These are phyloP conservation scores for Saccharomycopsis selenospora DNA, from an alignment of 805 yeast genomes.

Conservation along the genomic window DNA sequence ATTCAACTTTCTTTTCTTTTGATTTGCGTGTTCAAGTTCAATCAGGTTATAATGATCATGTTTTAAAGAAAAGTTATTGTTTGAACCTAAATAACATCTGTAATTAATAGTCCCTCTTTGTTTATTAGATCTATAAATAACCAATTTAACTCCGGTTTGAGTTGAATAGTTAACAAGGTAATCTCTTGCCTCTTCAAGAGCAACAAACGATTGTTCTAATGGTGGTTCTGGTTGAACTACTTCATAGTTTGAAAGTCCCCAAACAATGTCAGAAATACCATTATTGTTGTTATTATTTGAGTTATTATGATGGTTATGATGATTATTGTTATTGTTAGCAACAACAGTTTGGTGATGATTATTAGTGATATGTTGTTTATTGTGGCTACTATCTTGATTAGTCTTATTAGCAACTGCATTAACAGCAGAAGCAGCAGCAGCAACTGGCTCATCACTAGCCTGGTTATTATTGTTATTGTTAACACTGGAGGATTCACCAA, in stretches of 20 bases:
- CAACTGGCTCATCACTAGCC: too few species aligned
- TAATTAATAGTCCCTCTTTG: slow-evolving; percentile 13
- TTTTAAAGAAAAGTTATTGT: slow-evolving; percentile 10
- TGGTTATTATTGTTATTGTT: too few species aligned
- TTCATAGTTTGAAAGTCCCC: background rate
- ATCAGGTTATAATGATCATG: slow-evolving; percentile 1
- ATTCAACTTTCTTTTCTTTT: too few species aligned
- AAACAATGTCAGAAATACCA: background rate
- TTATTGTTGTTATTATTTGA: background rate
- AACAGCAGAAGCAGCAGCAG: too few species aligned
- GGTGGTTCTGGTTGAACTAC: slow-evolving; percentile 17
- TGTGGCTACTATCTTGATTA: too few species aligned
- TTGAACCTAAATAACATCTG: slow-evolving; percentile 12
- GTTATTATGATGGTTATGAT: background rate
- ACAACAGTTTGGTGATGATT: too few species aligned
- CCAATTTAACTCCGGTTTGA: slow-evolving; percentile 12
- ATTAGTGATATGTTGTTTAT: too few species aligned
- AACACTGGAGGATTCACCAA: too few species aligned
- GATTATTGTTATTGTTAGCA: background rate
- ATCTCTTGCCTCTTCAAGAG: slow-evolving; percentile 12
- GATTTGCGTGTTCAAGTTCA: too few species aligned
- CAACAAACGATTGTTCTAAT: slow-evolving; percentile 6
- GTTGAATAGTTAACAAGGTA: slow-evolving; percentile 13
- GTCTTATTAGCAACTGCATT: too few species aligned
- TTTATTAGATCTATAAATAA: slow-evolving; percentile 12